Evolutionary conservation across 1,284 basidiomycete genomes (phyloP), one percentile per base, ranked within the genome.

Genomic region (Ustilago bromivora): DNA sequence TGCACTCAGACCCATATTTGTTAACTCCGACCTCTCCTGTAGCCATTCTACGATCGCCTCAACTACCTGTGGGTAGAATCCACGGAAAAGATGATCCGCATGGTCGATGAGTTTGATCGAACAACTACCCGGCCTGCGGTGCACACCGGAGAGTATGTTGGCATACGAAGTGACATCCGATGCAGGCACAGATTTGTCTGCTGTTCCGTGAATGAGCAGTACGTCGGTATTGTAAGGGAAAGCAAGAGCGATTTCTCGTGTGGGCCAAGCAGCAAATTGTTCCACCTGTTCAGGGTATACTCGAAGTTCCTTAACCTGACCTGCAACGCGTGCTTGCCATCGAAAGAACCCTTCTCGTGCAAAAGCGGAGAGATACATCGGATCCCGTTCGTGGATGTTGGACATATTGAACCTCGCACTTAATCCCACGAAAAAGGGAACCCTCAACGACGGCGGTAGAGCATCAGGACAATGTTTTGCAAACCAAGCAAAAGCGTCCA

Each of bases 341-440:
- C 67, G 57, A 66, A 71, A 78, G 34, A 80, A 74, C 0, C 82
- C 82, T 34, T 82, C 69, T 34, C 71, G 58, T 2, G 58, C 69
- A 58, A 83, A 82, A 0, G 71, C 77, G 1, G 68, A 61, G 3
- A 52, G 49, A 43, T 82, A 81, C 12, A 65, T 35, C 2, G 58
- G 58, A 54, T 77, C 71, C 3, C 79, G 67, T 28, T 82, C 80
- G 58, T 71, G 76, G 10, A 82, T 80, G 52, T 75, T 71, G 49
- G 62, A 52, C 81, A 82, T 82, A 9, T 74, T 68, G 70, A 79
- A 82, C 1, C 81, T 54, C 10, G 71, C 72, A 19, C 70, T 58
- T 3, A 82, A 31, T 0, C 53, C 67, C 2, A 79, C 76, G 31
- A 94, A 88, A 94, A 93, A 85, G 80, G 91, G 87, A 49, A 59